Evolutionary conservation across 1,284 basidiomycete species (phyloP), one percentile per base, ranked within the genome.

Genomic region (Ceratobasidium theobromae): DNA sequence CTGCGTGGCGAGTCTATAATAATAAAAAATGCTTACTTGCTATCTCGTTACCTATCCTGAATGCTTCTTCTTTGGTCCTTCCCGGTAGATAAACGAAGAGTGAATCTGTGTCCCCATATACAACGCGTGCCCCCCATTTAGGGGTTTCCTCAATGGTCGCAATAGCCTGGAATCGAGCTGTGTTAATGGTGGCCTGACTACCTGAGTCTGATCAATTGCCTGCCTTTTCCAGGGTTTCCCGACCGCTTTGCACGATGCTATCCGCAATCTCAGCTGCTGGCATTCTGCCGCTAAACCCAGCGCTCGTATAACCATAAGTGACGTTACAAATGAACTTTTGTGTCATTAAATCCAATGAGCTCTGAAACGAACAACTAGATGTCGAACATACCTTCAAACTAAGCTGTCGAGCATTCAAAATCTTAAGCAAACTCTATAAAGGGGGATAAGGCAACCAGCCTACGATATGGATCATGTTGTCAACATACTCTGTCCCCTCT

Each of bases 41-140:
- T 57, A 99, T 98, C 69, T 95, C 91, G 70, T 95, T 81, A 6
- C 96, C 96, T 60, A 98, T 91, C 45, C 83, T 79, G 75, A 98
- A 98, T 0, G 96, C 96, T 73, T 98, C 89, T 18, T 95, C 92
- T 74, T 92, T 95, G 1, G 92, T 93, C 73, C 87, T 89, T 1
- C 95, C 95, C 16, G 84, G 87, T 4, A 99, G 80, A 70, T 93
- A 88, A 76, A 98, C 83, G 75, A 99, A 99, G 30, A 98, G 77
- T 23, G 93, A 96, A 76, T 99, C 96, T 0, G 97, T 99, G 73
- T 99, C 96, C n/a, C 97, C 96, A 74, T 99, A 99, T 4, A 98
- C 93, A 4, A 98, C 91, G 72, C 87, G 83, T 1, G 93, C 95
- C 3, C 87, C 89, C 96, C 96, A 98, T 73, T 87, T 88, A 46